These are phyloP conservation scores for Schizosaccharomyces lindneri DNA, from an alignment of 805 yeast genomes.

Conservation along the genomic window DNA sequence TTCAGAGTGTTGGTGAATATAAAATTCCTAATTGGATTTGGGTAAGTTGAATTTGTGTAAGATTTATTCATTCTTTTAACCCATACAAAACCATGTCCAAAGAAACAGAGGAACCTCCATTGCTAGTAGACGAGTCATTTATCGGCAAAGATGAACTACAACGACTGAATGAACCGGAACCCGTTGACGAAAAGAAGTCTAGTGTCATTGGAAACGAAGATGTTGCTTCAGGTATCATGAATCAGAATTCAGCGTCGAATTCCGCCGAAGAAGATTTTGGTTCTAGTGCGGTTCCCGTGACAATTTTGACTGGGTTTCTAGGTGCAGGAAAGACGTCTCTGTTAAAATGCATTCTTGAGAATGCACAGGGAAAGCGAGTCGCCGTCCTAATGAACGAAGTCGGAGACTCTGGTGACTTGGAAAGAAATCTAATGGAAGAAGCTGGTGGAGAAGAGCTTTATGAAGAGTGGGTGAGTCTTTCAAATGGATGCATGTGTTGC, in stretches of 20 bases:
- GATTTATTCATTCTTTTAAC: not conserved
- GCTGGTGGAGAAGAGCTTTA: conserved; percentile 26
- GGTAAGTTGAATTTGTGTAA: not conserved
- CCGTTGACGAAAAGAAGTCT: too few relatives aligned
- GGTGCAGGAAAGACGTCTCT: conserved; percentile 81
- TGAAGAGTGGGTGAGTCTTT: conserved; percentile 88
- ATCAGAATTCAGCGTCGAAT: not conserved
- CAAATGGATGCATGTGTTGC: conserved; percentile 91
- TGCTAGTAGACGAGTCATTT: not conserved
- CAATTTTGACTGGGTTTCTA: conserved; percentile 79
- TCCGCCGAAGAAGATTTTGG: not conserved
- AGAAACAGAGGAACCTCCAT: not conserved
- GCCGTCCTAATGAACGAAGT: conserved; percentile 85
- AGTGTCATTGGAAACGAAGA: too few relatives aligned
- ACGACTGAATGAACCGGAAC: too few relatives aligned
- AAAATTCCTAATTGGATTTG: too few relatives aligned
- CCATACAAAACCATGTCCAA: not conserved
- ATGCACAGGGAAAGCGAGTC: conserved; percentile 40
- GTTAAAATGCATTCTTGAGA: conserved; percentile 40
- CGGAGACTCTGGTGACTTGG: conserved; percentile 77
- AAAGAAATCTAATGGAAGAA: conserved; percentile 53
- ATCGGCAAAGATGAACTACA: too few relatives aligned
- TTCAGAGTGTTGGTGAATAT: too few relatives aligned
- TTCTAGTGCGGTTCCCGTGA: conserved; percentile 42
- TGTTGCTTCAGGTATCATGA: too few relatives aligned